phyloP scores from a whole-genome alignment of 331 rosid genomes.

The Spiraea crenata region DNA sequence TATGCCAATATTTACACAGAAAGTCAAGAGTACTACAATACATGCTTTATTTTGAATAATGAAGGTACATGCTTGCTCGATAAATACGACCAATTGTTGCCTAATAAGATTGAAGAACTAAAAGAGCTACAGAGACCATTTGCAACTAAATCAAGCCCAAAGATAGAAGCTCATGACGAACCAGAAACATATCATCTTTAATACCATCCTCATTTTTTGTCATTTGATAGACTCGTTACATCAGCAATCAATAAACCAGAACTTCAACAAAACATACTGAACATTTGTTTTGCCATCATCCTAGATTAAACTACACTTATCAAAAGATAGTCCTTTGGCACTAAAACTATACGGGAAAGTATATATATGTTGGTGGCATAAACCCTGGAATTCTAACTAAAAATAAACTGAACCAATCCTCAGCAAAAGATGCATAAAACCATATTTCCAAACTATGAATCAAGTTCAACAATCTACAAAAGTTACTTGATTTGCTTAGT shows the following conservation, averaged over 20 bases:
- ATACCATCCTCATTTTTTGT: neutral
- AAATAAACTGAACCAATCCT: neutral
- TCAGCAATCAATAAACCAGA: neutral
- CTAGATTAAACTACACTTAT: neutral
- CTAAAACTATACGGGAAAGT: neutral
- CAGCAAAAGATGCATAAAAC: neutral
- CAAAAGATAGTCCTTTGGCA: neutral
- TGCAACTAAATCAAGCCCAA: conserved; percentile 6
- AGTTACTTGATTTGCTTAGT: neutral
- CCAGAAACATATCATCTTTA: neutral
- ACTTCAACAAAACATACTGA: neutral
- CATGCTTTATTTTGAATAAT: neutral
- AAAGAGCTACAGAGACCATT: neutral
- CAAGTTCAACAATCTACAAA: neutral
- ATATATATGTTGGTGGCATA: neutral
- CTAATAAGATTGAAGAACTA: conserved; percentile 5
- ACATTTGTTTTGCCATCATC: neutral
- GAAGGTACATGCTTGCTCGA: conserved; percentile 8
- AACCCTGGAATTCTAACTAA: neutral
- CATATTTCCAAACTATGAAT: neutral
- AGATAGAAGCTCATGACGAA: conserved; percentile 1
- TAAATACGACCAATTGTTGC: neutral
- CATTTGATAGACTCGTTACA: neutral
- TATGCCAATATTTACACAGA: neutral
- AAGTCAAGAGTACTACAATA: neutral